Base-by-base conservation (phyloP, 2,329 filamentous ascomycete genomes). In the Lecanoromycetidae sp. region DNA sequence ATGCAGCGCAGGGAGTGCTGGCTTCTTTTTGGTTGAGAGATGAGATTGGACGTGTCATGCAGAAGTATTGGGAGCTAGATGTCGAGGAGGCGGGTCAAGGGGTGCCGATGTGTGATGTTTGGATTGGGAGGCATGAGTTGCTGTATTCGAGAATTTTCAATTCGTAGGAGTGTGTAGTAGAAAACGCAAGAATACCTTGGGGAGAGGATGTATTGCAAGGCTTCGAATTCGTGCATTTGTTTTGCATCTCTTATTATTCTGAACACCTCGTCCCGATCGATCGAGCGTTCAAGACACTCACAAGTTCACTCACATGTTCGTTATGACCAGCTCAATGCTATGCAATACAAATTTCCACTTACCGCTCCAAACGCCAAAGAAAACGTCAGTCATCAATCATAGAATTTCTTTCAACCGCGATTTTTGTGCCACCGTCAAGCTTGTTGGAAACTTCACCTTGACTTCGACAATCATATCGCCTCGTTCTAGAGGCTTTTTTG, bases 391-490 rank as follows among this genome's bases (percentile, higher is more conserved):
- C 10, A 12, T 47, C 17, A 13, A 22, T 59, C 65, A 75, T 48
- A 98, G 69, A 57, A 94, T 84, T 58, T 88, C 82, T 66, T 75
- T 84, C 54, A 98, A 66, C 61, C 82, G 74, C 54, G 79, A 70
- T 72, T 94, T 96, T 68, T 96, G 90, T 4, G 75, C 69, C 6
- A 74, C 48, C 3, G 86, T 90, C 65, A 98, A 66, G 33, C 67
- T 80, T 3, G 79, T 80, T 0, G 91, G 91, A 70, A 94, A 96
- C 61, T 85, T 88, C 63, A 98, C 88, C 60, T 91, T 91, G 59
- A 94, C 88, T 51, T 80, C 84, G 50, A 98, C 75, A 49, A 96
- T 69, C 55, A 98, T 85, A 61, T 94, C 87, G 20, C 91, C 91
- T 48, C 90, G 77, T 57, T 87, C 76, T 50, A 71, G 78, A 0